phyloP scores from a whole-genome alignment of 768 basidiomycete genomes.

The Amanita thiersii region DNA sequence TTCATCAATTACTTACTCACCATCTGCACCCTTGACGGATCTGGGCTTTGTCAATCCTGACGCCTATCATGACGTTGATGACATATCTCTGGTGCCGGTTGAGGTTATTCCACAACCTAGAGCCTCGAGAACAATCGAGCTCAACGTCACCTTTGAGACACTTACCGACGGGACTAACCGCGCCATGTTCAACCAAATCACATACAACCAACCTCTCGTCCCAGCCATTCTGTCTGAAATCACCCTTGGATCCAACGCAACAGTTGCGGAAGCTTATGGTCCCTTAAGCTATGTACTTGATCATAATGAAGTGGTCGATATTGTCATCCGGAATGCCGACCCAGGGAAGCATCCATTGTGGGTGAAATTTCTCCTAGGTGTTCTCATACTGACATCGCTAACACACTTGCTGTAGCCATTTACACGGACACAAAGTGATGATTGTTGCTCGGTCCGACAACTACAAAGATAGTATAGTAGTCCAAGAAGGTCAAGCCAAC shows the following conservation, averaged over 20 bases:
- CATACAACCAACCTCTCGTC: conserved; percentile 61
- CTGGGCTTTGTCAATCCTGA: conserved; percentile 44
- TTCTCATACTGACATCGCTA: conserved; percentile 5
- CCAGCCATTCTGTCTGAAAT: conserved; percentile 73
- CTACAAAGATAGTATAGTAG: conserved; percentile 80
- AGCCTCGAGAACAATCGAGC: conserved; percentile 51
- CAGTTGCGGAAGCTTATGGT: conserved; percentile 67
- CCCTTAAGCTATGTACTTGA: conserved; percentile 68
- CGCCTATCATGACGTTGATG: conserved; percentile 55
- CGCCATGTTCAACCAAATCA: conserved; percentile 67
- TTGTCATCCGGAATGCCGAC: conserved; percentile 69
- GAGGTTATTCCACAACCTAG: conserved; percentile 37
- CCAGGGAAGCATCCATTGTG: conserved; percentile 81
- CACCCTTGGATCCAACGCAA: conserved; percentile 70
- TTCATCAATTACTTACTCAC: conserved; percentile 69
- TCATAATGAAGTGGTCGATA: conserved; percentile 67
- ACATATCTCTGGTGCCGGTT: conserved; percentile 63
- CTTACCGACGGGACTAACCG: conserved; percentile 82
- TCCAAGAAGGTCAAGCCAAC: conserved; percentile 72
- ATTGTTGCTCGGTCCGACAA: conserved; percentile 67
- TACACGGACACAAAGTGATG: conserved; percentile 86
- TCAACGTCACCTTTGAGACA: conserved; percentile 76
- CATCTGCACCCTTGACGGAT: conserved; percentile 42
- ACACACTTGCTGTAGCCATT: conserved; percentile 62
- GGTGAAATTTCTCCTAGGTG: conserved; percentile 17